These are phyloP conservation scores for Teratosphaeria nubilosa DNA, from an alignment of 2,329 filamentous ascomycete species.

Conservation along the genomic window DNA sequence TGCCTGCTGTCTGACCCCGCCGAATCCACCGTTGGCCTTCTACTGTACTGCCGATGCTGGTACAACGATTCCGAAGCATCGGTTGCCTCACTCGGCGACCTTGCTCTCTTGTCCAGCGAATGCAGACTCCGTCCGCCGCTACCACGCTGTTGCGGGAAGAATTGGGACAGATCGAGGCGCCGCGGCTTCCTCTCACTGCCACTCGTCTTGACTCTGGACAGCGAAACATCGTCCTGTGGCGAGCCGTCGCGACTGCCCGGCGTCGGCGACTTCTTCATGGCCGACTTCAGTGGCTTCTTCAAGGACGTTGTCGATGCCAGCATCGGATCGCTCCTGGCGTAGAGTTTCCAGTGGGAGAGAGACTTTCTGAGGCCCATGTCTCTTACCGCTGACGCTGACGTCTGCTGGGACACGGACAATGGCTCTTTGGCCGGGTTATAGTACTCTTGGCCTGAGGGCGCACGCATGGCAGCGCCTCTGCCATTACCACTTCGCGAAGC, in stretches of 20 bases:
- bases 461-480: neutral
- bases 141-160: constrained; percentile 27
- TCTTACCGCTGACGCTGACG: constrained; percentile 33
- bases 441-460: constrained; percentile 26
- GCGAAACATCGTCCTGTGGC: constrained; percentile 6
- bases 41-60: constrained; percentile 1
- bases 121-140: constrained; percentile 19
- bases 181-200: constrained; percentile 17
- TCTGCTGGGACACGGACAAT: constrained; percentile 34
- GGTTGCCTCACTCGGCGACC: constrained; percentile 31
- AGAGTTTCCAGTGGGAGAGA: constrained; percentile 13
- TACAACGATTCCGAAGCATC: constrained; percentile 24
- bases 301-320: neutral
- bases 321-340: constrained; percentile 8
- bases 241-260: constrained; percentile 1
- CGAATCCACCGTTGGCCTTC: neutral
- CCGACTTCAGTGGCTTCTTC: constrained; percentile 5
- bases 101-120: constrained; percentile 30
- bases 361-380: constrained; percentile 34
- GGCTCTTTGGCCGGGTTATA: constrained; percentile 34
- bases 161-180: constrained; percentile 31
- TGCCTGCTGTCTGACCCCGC: constrained; percentile 4
- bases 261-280: constrained; percentile 6
- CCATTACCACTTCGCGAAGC: neutral
- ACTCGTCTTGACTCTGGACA: neutral